These are phyloP conservation scores for Suhomyces bokatorum DNA, from an alignment of 1,139 yeast genomes.

Conservation along the genomic window DNA sequence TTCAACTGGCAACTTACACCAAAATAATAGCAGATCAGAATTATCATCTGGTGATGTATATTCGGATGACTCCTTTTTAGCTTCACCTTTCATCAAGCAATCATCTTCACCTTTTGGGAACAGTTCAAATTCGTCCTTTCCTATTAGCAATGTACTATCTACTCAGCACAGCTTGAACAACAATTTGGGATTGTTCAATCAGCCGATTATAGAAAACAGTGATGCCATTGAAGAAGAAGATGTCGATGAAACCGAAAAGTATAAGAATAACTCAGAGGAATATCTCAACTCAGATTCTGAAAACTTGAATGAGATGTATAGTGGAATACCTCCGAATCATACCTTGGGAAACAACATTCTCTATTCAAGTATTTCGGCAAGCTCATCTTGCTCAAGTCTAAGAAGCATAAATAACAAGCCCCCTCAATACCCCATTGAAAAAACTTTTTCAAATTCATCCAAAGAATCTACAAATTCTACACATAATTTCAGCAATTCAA, in stretches of 20 bases:
- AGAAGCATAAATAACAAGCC: slow-evolving; percentile 19
- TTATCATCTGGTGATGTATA: slow-evolving; percentile 41
- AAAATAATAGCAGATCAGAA: slow-evolving; percentile 41
- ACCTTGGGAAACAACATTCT: slow-evolving; percentile 20
- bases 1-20: slow-evolving; percentile 9
- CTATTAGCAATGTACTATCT: slow-evolving; percentile 6
- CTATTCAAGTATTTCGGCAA: slow-evolving; percentile 34
- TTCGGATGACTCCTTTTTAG: slow-evolving; percentile 34
- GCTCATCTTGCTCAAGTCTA: slow-evolving; percentile 39
- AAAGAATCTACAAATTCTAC: slow-evolving; percentile 26
- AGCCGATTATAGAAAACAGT: slow-evolving; percentile 34
- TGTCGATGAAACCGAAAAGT: slow-evolving; percentile 1
- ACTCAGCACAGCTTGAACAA: not conserved
- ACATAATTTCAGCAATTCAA: slow-evolving; percentile 10
- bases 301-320: slow-evolving; percentile 16
- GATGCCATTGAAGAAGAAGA: slow-evolving; percentile 30
- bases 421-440: slow-evolving; percentile 29
- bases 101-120: slow-evolving; percentile 20
- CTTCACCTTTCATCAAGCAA: slow-evolving; percentile 36
- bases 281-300: slow-evolving; percentile 9
- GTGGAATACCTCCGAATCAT: slow-evolving; percentile 25
- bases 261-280: slow-evolving; percentile 17
- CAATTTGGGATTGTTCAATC: slow-evolving; percentile 21
- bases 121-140: slow-evolving; percentile 8
- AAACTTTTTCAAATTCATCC: slow-evolving; percentile 37